Conservation (phyloP, 495 filamentous ascomycete genomes). For the Platismatia glauca region DNA sequence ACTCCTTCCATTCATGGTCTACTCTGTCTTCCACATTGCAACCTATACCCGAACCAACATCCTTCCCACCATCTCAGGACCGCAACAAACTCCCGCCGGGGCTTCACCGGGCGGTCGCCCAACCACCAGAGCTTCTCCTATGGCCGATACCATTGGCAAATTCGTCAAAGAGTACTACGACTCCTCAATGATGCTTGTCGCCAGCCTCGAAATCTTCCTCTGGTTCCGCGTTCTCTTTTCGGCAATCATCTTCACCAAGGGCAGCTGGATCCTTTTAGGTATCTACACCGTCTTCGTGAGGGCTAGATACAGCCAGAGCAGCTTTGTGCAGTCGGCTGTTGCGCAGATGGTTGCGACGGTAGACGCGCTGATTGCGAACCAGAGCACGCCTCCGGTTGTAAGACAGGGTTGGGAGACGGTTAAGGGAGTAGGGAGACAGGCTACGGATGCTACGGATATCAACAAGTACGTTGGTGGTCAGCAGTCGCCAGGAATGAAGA, state of each 20-base stretch:
- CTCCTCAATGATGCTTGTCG: constrained; percentile 72
- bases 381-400: constrained; percentile 76
- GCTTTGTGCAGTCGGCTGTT: constrained; percentile 78
- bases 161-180: constrained; percentile 99
- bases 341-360: constrained; percentile 60
- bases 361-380: constrained; percentile 74
- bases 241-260: constrained; percentile 75
- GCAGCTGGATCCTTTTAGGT: constrained; percentile 77
- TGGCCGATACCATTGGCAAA: constrained; percentile 71
- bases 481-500: constrained; percentile 38
- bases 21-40: constrained; percentile 95
- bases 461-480: constrained; percentile 54
- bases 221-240: constrained; percentile 73
- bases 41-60: constrained; percentile 55
- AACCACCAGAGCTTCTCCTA: constrained; percentile 49
- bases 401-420: constrained; percentile 73
- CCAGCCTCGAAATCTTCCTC: constrained; percentile 65
- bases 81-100: constrained; percentile 31
- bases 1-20: constrained; percentile 88
- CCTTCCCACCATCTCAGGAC: constrained; percentile 42
- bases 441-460: constrained; percentile 69
- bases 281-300: constrained; percentile 91
- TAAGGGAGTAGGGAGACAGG: constrained; percentile 65
- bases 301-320: constrained; percentile 80
- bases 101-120: constrained; percentile 55